A percentile compares a stretch with the other conserved stretches of the same genome.
These are phyloP conservation scores for Podospora australis DNA, from an alignment of 495 filamentous ascomycete species.

Conservation along the genomic window DNA sequence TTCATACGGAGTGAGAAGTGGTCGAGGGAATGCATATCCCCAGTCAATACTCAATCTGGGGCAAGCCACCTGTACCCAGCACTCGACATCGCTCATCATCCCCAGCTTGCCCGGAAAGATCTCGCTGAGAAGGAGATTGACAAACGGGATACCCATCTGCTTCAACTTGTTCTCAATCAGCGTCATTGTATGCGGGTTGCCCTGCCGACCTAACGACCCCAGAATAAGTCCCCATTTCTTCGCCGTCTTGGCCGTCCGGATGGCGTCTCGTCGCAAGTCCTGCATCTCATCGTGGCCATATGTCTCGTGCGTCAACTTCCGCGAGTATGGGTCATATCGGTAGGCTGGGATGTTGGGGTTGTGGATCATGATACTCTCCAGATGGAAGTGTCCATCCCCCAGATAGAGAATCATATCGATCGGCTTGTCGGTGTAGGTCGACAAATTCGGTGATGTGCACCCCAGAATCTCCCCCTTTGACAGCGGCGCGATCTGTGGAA, in stretches of 20 bases:
- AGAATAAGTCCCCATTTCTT: conserved; percentile 92
- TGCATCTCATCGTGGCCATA: conserved; percentile 92
- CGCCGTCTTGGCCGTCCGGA: conserved; percentile 63
- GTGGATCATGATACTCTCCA: conserved; percentile 98
- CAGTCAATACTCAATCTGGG: conserved; percentile 94
- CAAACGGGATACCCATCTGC: conserved; percentile 61
- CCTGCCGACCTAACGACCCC: conserved; percentile 85
- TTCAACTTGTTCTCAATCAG: conserved; percentile 72
- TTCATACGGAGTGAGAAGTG: conserved; percentile 89
- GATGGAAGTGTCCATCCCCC: conserved; percentile 93
- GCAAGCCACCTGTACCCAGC: conserved; percentile 97
- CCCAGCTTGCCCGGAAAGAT: conserved; percentile 94
- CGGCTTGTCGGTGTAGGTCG: conserved; percentile 32
- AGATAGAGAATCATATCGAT: conserved; percentile 87
- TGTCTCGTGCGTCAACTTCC: conserved; percentile 79
- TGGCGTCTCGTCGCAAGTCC: conserved; percentile 67
- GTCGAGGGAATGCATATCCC: conserved; percentile 91
- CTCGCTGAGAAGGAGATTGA: conserved; percentile 81
- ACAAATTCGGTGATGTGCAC: conserved; percentile 81
- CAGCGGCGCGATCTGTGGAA: conserved; percentile 89
- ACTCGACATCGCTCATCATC: conserved; percentile 86
- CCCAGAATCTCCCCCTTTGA: conserved; percentile 93
- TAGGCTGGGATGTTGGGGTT: conserved; percentile 87
- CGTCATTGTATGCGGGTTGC: conserved; percentile 86
- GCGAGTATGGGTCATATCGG: conserved; percentile 93